Evolutionary conservation across 371 early-diverging fungal species (phyloP).

Genomic region (Paraphysoderma sedebokerense): DNA sequence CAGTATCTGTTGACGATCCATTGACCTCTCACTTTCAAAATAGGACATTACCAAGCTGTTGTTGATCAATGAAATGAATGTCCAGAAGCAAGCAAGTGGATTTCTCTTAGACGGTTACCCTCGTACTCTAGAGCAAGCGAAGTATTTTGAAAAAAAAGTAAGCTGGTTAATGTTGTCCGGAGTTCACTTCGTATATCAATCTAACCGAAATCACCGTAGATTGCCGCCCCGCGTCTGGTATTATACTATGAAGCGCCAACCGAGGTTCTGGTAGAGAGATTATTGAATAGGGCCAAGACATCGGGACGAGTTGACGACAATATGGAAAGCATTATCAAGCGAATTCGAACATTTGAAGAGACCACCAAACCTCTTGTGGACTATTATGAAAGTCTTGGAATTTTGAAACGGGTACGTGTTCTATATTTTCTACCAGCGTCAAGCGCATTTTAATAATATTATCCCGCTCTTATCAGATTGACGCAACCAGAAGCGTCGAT

Average conservation of each 20-base stretch:
- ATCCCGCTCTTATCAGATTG: no score
- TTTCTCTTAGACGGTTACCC: constrained; percentile 12
- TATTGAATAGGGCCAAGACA: constrained; percentile 23
- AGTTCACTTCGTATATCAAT: background rate
- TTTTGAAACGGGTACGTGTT: constrained; percentile 8
- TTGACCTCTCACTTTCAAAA: background rate
- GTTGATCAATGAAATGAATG: constrained; percentile 6
- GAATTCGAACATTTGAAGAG: constrained; percentile 21
- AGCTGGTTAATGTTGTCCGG: no score
- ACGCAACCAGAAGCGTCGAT: background rate
- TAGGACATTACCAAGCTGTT: constrained; percentile 14
- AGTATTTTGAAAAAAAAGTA: constrained; percentile 5
- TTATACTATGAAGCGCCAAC: constrained; percentile 20
- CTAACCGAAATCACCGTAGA: background rate
- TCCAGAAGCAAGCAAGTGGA: background rate
- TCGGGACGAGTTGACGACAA: constrained; percentile 30
- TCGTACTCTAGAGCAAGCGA: constrained; percentile 8
- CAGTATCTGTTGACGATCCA: constrained; percentile 3
- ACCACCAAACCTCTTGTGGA: constrained; percentile 29
- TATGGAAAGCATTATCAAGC: constrained; percentile 16
- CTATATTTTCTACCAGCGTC: no score
- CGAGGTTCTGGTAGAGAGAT: constrained; percentile 12
- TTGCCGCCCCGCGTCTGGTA: constrained; percentile 14
- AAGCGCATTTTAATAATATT: no score
- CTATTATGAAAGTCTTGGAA: constrained; percentile 16